Percentiles rank a stretch among this genome's conserved stretches.
phyloP scores from a whole-genome alignment of 371 early-diverging fungal genomes.

The Funneliformis caledonium region DNA sequence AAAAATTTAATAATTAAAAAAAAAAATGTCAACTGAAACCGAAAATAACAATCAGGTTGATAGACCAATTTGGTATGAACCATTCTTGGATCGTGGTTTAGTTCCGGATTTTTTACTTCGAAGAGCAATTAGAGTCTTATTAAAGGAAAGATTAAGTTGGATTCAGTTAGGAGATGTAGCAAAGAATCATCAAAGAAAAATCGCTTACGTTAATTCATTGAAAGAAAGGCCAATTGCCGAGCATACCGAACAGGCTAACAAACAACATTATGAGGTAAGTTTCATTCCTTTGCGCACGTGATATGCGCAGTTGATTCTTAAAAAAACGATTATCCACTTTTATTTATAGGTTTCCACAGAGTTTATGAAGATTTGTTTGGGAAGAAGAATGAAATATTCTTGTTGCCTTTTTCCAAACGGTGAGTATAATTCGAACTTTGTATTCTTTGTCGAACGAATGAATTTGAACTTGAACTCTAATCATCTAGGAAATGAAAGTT shows the following conservation, averaged over 20 bases:
- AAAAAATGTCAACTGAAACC: not conserved
- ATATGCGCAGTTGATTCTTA: not conserved
- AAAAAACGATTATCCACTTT: not conserved
- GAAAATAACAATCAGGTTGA: not conserved
- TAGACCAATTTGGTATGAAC: slow-evolving; percentile 49
- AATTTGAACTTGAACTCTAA: not conserved
- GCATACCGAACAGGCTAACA: slow-evolving; percentile 63
- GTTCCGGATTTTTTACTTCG: slow-evolving; percentile 57
- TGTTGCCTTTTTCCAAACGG: slow-evolving; percentile 57
- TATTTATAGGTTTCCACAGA: slow-evolving; percentile 45
- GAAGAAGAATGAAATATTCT: slow-evolving; percentile 62
- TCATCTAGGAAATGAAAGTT: slow-evolving; percentile 37
- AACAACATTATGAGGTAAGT: slow-evolving; percentile 67
- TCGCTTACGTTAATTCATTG: slow-evolving; percentile 48
- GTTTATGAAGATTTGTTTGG: slow-evolving; percentile 52
- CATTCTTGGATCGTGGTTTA: slow-evolving; percentile 53
- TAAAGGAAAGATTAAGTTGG: slow-evolving; percentile 41
- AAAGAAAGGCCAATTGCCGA: slow-evolving; percentile 51
- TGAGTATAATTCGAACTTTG: not conserved
- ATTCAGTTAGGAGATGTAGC: slow-evolving; percentile 35
- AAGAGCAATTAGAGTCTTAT: slow-evolving; percentile 49
- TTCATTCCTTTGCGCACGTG: slow-evolving; percentile 10
- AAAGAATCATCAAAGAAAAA: slow-evolving; percentile 37
- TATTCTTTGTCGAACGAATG: not conserved
- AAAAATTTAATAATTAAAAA: too few species aligned